These are phyloP conservation scores for Chenopodium berlandieri DNA, from an alignment of 148 eudicot species.

Conservation along the genomic window DNA sequence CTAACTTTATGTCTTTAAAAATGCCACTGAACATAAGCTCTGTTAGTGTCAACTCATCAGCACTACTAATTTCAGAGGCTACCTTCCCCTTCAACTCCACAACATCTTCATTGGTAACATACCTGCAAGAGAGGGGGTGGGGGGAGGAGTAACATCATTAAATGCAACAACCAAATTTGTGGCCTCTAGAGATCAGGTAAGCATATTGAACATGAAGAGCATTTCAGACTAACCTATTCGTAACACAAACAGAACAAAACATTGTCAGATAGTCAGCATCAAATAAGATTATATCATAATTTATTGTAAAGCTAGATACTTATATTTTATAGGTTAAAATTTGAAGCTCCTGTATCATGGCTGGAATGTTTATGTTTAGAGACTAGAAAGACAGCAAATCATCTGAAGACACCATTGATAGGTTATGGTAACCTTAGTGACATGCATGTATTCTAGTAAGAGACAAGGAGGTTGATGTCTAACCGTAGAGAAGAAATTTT, in stretches of 20 bases:
- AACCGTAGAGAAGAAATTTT: neutral
- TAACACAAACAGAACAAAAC: neutral
- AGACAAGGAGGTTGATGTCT: too few relatives aligned
- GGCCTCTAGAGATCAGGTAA: neutral
- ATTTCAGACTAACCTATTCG: neutral
- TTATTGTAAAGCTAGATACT: neutral
- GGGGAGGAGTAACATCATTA: neutral
- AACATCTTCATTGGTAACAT: conserved; percentile 72
- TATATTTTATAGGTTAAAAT: neutral
- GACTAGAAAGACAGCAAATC: neutral
- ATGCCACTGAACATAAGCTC: conserved; percentile 88
- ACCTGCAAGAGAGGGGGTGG: conserved; percentile 45
- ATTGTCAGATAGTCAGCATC: neutral
- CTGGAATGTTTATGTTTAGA: neutral
- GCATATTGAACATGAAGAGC: neutral
- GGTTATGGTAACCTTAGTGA: too few relatives aligned
- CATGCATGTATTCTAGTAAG: too few relatives aligned
- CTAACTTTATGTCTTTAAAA: conserved; percentile 77
- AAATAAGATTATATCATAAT: neutral
- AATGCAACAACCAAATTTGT: neutral
- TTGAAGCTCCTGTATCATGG: neutral
- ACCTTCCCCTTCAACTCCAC: conserved; percentile 94
- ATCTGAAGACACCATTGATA: neutral
- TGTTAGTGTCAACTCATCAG: conserved; percentile 90
- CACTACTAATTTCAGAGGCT: conserved; percentile 96